phyloP scores from a whole-genome alignment of 345 rosid genomes.

The Eucalyptus virginea region DNA sequence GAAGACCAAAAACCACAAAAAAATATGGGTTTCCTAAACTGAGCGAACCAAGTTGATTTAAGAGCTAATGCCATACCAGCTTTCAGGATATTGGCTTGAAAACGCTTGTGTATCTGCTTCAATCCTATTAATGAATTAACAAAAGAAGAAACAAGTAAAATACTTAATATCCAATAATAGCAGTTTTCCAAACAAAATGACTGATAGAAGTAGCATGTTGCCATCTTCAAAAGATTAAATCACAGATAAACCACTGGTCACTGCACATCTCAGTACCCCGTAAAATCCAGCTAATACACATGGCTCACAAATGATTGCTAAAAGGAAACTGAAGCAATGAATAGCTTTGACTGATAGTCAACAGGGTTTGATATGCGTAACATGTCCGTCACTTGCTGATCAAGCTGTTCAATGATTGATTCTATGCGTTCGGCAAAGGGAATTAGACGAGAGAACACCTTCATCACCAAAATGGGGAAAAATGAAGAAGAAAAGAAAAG shows the following conservation, averaged over 20 bases:
- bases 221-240: neutral
- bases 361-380: neutral
- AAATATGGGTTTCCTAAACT: neutral
- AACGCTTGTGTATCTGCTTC: accelerated
- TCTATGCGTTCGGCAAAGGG: neutral
- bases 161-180: neutral
- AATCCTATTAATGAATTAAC: neutral
- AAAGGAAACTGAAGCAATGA: neutral
- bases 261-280: neutral
- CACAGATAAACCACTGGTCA: neutral
- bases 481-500: neutral
- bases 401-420: neutral
- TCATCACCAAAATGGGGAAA: neutral
- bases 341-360: neutral
- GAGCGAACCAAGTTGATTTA: neutral
- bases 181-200: neutral
- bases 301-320: neutral
- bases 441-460: neutral
- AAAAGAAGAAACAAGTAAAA: neutral
- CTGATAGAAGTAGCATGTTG: neutral
- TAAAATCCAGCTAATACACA: neutral
- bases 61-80: neutral
- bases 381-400: neutral
- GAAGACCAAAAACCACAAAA: neutral
- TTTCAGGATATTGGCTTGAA: neutral